These are phyloP conservation scores for Chrysoporthe cubensis DNA, from an alignment of 2,329 filamentous ascomycete genomes.

Conservation along the genomic window DNA sequence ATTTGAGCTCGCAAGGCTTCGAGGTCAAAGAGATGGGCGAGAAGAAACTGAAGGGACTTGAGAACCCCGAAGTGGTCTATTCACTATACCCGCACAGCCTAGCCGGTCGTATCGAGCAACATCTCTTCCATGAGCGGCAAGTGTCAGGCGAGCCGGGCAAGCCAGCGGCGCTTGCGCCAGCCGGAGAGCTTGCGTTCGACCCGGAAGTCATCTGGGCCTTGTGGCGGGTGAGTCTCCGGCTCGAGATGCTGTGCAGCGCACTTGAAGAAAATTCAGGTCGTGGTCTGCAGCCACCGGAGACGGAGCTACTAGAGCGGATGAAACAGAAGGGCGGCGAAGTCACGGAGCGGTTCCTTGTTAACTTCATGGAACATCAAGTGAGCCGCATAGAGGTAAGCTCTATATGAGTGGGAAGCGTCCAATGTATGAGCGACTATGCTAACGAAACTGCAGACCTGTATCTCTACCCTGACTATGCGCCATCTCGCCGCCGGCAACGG, in stretches of 20 bases:
- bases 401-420: neutral
- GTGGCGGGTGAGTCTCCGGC: conserved; percentile 84
- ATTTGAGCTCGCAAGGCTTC: conserved; percentile 88
- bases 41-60: conserved; percentile 91
- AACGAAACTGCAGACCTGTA: conserved; percentile 65
- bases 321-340: conserved; percentile 76
- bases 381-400: conserved; percentile 86
- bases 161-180: conserved; percentile 64
- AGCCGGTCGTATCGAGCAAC: conserved; percentile 76
- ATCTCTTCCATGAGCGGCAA: conserved; percentile 52
- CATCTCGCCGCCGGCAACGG: conserved; percentile 76
- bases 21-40: conserved; percentile 94
- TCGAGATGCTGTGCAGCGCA: conserved; percentile 91
- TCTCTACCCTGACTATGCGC: conserved; percentile 77
- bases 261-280: conserved; percentile 72
- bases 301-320: conserved; percentile 75
- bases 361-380: conserved; percentile 93
- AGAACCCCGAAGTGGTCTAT: conserved; percentile 96
- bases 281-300: conserved; percentile 77
- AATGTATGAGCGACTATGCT: neutral
- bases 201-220: conserved; percentile 85
- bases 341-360: conserved; percentile 84
- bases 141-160: conserved; percentile 53
- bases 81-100: conserved; percentile 92
- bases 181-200: conserved; percentile 74